A percentile compares a stretch with the other conserved stretches of the same genome.
phyloP scores from a whole-genome alignment of 2,329 filamentous ascomycete genomes.

The Colletotrichum sp. region DNA sequence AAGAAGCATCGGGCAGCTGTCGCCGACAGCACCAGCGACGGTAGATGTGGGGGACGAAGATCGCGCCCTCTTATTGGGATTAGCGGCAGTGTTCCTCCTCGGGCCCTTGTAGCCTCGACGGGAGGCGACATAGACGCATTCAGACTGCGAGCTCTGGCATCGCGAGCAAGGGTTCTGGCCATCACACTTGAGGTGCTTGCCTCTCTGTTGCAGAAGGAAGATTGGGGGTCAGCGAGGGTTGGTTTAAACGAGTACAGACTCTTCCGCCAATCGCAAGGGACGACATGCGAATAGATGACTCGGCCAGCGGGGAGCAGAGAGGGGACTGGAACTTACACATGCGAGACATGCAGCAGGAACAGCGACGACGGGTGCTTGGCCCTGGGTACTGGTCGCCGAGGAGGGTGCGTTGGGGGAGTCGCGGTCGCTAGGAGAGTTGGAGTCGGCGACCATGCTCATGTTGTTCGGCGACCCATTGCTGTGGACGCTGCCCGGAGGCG shows the following conservation, averaged over 20 bases:
- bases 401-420: conserved; percentile 23
- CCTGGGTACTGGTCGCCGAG: conserved; percentile 23
- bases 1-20: conserved; percentile 50
- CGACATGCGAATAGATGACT: neutral
- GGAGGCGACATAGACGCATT: conserved; percentile 77
- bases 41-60: conserved; percentile 46
- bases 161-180: conserved; percentile 73
- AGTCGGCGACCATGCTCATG: neutral
- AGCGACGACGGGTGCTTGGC: conserved; percentile 38
- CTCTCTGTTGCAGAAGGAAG: conserved; percentile 44
- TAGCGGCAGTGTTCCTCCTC: conserved; percentile 50
- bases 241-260: neutral
- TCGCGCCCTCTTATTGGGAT: conserved; percentile 36
- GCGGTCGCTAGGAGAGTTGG: conserved; percentile 22
- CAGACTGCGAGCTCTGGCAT: conserved; percentile 61
- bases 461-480: conserved; percentile 16
- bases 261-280: neutral
- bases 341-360: conserved; percentile 60
- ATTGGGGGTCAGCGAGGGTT: neutral
- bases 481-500: conserved; percentile 12
- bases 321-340: conserved; percentile 50
- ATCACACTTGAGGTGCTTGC: conserved; percentile 79
- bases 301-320: neutral
- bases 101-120: conserved; percentile 77
- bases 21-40: conserved; percentile 4